Base-by-base conservation (phyloP, 352 stramenopile genomes). In the Phytopythium mirpurense region DNA sequence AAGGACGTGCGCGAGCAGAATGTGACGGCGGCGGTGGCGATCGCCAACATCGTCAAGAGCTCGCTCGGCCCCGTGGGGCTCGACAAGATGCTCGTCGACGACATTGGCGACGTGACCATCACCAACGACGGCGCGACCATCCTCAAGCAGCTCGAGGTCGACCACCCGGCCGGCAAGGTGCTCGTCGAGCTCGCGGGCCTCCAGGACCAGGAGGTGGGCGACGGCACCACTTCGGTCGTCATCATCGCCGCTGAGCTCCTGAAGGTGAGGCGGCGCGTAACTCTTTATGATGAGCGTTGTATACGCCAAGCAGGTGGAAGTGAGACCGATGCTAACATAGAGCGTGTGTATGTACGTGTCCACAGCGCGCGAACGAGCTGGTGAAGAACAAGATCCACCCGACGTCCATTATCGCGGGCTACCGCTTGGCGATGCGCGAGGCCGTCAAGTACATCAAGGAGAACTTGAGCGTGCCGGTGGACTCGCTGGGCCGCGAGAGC, bases 61-160 rank as follows among this genome's bases (percentile, higher is more conserved):
- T 98, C 91, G 45, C 84, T 99, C 27, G 98, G 98, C 12, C 98
- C 98, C 26, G 96, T 99, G 19, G 97, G 97, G 24, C 89, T 99
- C 31, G 97, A 99, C 78, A 99, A 99, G 85, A 98, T 98, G 94
- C 86, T 99, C 18, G 97, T 97, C 46, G 88, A 97, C 69, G 86
- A 96, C 72, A 98, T 99, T 62, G 97, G 97, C 55, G 97, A 99
- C 77, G 97, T 99, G 49, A 99, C 96, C 18, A 99, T 99, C 70
- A 99, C 97, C 18, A 99, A 99, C 78, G 97, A 99, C 65, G 97
- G 97, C 47, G 97, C 97, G n/a, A 99, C 97, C 35, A 99, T 99
- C 69, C 78, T 99, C 46, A 97, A 98, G 80, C 96, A 98, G 63
- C 78, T 99, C 32, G 96, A 99, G 60, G 97, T 99, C 11, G 97